Percentiles rank a stretch among this genome's conserved stretches.
Evolutionary conservation across 2,329 filamentous ascomycete genomes (phyloP).

Genomic region (Phyllosticta citribraziliensis): DNA sequence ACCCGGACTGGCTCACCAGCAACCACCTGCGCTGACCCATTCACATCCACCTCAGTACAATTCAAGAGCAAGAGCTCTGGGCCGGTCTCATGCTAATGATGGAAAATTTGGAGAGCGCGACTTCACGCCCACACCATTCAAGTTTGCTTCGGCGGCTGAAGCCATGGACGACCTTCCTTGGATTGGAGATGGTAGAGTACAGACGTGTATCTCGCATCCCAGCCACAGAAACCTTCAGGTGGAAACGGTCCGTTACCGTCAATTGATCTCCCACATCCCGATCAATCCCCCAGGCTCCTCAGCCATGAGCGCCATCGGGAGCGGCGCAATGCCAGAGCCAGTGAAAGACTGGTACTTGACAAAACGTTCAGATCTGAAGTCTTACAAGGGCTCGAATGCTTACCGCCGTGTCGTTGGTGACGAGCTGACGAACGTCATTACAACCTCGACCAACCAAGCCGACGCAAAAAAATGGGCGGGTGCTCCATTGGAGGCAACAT

Average conservation of each 20-base stretch:
- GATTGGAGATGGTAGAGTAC: conserved; percentile 51
- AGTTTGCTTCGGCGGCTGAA: conserved; percentile 43
- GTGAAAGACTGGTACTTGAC: neutral
- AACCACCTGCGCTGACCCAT: conserved; percentile 52
- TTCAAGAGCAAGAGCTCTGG: conserved; percentile 34
- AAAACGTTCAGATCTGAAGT: too few relatives aligned
- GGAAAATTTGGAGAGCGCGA: conserved; percentile 47
- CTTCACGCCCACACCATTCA: conserved; percentile 49
- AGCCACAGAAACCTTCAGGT: conserved; percentile 48
- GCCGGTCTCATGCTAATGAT: conserved; percentile 28
- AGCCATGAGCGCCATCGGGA: conserved; percentile 12
- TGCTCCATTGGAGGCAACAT: conserved; percentile 57
- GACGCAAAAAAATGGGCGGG: conserved; percentile 48
- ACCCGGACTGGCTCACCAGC: conserved; percentile 50
- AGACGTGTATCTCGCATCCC: conserved; percentile 54
- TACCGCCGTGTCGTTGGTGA: conserved; percentile 47
- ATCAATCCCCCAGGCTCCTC: conserved; percentile 34
- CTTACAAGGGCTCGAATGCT: neutral
- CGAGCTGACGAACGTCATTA: conserved; percentile 52
- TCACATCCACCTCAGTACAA: conserved; percentile 39
- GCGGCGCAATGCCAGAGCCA: conserved; percentile 10
- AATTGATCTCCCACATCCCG: conserved; percentile 37
- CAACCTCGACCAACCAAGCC: conserved; percentile 41
- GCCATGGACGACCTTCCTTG: conserved; percentile 51
- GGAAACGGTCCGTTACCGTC: neutral